Evolutionary conservation across 805 yeast genomes (phyloP).

Genomic region (Wickerhamiella cacticola): DNA sequence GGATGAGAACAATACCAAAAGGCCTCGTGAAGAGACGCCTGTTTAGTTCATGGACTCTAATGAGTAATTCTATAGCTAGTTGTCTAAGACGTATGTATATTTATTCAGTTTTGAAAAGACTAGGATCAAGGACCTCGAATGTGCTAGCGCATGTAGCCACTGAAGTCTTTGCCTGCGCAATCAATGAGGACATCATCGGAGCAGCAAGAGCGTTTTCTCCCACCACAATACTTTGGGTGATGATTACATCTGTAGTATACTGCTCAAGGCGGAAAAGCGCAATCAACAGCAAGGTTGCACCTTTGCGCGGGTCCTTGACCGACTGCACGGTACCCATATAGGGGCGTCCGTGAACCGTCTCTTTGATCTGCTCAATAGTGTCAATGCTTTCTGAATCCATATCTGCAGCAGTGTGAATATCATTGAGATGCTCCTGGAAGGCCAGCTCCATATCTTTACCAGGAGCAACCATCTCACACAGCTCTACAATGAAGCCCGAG

Average conservation of each 20-base stretch:
- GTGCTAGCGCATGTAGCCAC: constrained; percentile 14
- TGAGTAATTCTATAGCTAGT: no score
- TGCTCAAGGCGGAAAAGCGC: constrained; percentile 19
- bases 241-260: constrained; percentile 20
- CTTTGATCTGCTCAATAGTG: constrained; percentile 13
- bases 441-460: constrained; percentile 16
- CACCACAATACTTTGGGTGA: constrained; percentile 15
- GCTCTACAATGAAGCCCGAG: constrained; percentile 31
- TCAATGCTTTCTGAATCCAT: neutral
- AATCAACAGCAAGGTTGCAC: constrained; percentile 13
- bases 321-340: constrained; percentile 18
- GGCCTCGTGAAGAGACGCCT: neutral
- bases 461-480: constrained; percentile 30
- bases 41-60: neutral
- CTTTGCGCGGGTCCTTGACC: constrained; percentile 10
- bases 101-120: constrained; percentile 13
- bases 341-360: constrained; percentile 14
- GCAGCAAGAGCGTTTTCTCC: constrained; percentile 6
- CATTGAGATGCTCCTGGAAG: constrained; percentile 20
- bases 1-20: neutral
- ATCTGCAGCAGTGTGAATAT: constrained; percentile 20
- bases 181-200: neutral
- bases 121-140: constrained; percentile 18
- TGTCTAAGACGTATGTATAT: no score
- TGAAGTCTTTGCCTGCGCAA: constrained; percentile 11